phyloP scores from a whole-genome alignment of 495 filamentous ascomycete genomes.

The Aspergillus panamensis region DNA sequence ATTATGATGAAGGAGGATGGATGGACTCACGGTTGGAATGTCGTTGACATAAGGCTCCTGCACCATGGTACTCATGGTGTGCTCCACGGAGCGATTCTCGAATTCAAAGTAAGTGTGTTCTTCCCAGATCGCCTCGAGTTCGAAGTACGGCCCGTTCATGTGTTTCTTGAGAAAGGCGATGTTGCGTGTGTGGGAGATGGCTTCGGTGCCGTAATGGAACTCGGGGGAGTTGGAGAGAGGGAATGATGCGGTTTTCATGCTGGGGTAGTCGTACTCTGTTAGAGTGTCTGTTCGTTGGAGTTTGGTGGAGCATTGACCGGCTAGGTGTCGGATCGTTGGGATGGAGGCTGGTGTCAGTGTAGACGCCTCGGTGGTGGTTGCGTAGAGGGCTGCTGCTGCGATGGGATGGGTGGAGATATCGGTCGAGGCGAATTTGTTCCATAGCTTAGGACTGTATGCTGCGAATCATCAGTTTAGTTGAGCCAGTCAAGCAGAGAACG shows the following conservation, averaged over 20 bases:
- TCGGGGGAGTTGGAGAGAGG: background rate
- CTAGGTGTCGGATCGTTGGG: background rate
- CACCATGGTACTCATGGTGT: conserved; percentile 54
- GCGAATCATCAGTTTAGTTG: background rate
- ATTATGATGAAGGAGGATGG: background rate
- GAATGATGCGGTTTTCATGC: background rate
- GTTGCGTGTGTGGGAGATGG: conserved; percentile 30
- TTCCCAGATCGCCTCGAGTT: conserved; percentile 60
- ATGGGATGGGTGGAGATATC: background rate
- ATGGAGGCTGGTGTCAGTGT: background rate
- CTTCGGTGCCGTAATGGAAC: background rate
- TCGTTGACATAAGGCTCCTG: conserved; percentile 58
- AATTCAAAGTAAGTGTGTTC: conserved; percentile 48
- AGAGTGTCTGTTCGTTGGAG: background rate
- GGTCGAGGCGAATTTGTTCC: background rate
- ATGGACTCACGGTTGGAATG: conserved; percentile 50
- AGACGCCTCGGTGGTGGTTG: background rate
- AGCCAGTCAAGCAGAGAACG: background rate
- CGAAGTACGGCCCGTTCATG: conserved; percentile 44
- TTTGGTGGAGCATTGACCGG: background rate
- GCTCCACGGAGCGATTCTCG: conserved; percentile 36
- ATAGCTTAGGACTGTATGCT: background rate
- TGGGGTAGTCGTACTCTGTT: background rate
- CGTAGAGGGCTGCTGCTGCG: background rate
- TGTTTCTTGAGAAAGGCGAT: conserved; percentile 34